Evolutionary conservation across 306 rosid genomes (phyloP), one percentile per base, ranked within the genome.

Genomic region (Quercus dentata): DNA sequence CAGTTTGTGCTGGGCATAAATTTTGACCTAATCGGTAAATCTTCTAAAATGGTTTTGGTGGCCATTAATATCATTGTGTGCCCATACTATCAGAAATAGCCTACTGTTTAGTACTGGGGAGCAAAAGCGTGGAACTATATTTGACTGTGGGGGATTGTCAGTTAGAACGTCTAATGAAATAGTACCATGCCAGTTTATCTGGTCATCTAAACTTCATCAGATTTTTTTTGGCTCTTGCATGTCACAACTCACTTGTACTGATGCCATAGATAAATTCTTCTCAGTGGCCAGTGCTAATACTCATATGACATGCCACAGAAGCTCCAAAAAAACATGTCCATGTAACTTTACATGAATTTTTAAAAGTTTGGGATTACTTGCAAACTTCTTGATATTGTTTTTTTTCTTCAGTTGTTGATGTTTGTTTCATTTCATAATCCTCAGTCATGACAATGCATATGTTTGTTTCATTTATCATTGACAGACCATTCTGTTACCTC

Each of bases 401-500:
- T 79, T 56, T 73, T 69, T 67, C 23, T 71, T 64, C 27, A 17
- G 52, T 31, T 27, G 51, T 23, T 27, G 20, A 33, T 49, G 28
- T 61, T 21, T 64, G 46, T 18, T 61, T 31, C 63, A 64, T 46
- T 71, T 49, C 27, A 55, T 72, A 46, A 71, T 38, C 82, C 28
- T 52, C 65, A 14, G 72, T 38, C 82, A 18, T 52, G 74, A 19
- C 30, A 71, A 49, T 30, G 62, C 72, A n/a, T n/a, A 33, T 49
- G 28, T 61, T 21, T 64, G 46, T 18, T 61, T 31, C 63, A 64
- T 46, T 71, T 51, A 63, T 72, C 70, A 62, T 44, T 86, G 73
- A 80, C 38, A 31, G 23, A 76, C 54, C 61, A 76, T 82, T 79
- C 30, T 56, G 82, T 74, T 30, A 56, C 91, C n/a, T n/a, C 86